These are phyloP conservation scores for Earliella scabrosa DNA, from an alignment of 1,284 basidiomycete species.

Conservation along the genomic window DNA sequence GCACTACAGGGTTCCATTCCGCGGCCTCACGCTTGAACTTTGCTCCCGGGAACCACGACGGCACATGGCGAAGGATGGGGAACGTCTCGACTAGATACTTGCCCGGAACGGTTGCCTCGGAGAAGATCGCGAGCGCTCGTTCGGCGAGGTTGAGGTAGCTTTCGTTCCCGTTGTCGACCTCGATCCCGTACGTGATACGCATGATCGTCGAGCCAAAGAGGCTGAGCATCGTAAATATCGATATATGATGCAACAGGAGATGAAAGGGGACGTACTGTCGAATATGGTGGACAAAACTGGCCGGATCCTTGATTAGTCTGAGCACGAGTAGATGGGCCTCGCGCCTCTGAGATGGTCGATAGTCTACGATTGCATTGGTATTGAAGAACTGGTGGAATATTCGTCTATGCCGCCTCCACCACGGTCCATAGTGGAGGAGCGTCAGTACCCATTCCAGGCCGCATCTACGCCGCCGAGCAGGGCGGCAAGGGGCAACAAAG, in stretches of 20 bases:
- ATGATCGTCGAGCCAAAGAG: conserved; percentile 11
- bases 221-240: background rate
- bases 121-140: background rate
- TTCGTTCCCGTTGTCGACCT: conserved; percentile 4
- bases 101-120: background rate
- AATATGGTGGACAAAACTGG: conserved; percentile 6
- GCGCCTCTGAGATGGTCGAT: background rate
- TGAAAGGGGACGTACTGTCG: conserved; percentile 5
- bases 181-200: conserved; percentile 12
- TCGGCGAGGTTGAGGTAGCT: conserved; percentile 4
- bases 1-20: background rate
- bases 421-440: conserved; percentile 2
- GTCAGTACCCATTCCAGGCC: conserved; percentile 2
- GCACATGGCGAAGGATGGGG: background rate
- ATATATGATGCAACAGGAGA: background rate
- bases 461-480: background rate
- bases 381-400: conserved; percentile 16
- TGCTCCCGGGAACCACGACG: conserved; percentile 1
- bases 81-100: conserved; percentile 6
- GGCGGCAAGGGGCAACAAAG: too few species aligned
- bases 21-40: background rate
- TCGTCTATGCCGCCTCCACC: conserved; percentile 11
- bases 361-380: background rate
- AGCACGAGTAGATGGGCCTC: conserved; percentile 5
- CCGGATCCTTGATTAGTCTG: background rate